Evolutionary conservation across 2,329 filamentous ascomycete genomes (phyloP).

Genomic region (Aspergillus ibericus): DNA sequence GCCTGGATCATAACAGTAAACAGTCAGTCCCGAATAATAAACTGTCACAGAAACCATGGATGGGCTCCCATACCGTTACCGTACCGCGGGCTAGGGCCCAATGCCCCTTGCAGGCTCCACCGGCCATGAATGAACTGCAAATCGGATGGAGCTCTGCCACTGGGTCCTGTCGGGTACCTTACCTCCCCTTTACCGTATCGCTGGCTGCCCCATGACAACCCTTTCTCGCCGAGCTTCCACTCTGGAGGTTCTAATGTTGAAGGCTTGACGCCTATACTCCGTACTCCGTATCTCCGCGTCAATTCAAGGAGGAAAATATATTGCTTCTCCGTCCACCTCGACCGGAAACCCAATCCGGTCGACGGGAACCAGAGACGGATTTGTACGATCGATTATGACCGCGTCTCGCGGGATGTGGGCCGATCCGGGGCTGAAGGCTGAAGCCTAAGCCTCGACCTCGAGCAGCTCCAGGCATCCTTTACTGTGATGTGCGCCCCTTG

Average conservation of each 20-base stretch:
- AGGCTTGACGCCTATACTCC: neutral
- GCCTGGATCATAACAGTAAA: constrained; percentile 6
- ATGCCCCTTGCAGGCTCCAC: constrained; percentile 22
- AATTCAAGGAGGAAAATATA: too few relatives aligned
- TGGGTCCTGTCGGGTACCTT: constrained; percentile 12
- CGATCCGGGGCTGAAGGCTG: constrained; percentile 14
- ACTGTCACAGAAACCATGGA: constrained; percentile 20
- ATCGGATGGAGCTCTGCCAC: constrained; percentile 10
- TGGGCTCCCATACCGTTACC: constrained; percentile 14
- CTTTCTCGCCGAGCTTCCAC: neutral
- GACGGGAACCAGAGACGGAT: neutral
- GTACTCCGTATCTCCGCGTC: neutral
- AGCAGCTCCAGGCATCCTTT: neutral
- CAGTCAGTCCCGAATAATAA: constrained; percentile 9
- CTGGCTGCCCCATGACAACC: neutral
- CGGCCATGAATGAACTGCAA: constrained; percentile 10
- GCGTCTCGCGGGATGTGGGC: constrained; percentile 17
- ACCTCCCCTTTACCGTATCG: neutral
- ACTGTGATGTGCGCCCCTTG: neutral
- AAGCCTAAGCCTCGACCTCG: constrained; percentile 7
- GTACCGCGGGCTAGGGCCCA: constrained; percentile 16
- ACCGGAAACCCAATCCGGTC: neutral
- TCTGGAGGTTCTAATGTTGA: neutral
- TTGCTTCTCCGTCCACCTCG: neutral
- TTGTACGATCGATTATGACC: constrained; percentile 3